Evolutionary conservation across 2,329 filamentous ascomycete species (phyloP).

Genomic region (Metarhizium robertsii): DNA sequence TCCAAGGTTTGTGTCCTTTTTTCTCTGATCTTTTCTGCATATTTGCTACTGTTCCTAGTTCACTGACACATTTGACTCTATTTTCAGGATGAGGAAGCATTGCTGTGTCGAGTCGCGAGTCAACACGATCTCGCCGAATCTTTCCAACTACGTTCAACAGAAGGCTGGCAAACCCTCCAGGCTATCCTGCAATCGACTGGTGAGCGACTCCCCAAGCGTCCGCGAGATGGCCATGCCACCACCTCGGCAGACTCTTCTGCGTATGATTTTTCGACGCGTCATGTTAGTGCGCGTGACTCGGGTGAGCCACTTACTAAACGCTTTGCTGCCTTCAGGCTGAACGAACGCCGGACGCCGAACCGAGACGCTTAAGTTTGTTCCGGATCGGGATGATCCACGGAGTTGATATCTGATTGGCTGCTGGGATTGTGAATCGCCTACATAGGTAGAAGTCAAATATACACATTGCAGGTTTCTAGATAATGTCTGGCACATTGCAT

Average conservation of each 20-base stretch:
- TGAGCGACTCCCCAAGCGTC: slow-evolving; percentile 85
- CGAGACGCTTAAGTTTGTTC: background rate
- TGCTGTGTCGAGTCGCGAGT: slow-evolving; percentile 78
- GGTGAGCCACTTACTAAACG: slow-evolving; percentile 54
- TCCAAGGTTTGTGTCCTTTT: slow-evolving; percentile 57
- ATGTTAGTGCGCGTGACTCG: slow-evolving; percentile 18
- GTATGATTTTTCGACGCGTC: slow-evolving; percentile 7
- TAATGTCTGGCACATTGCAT: too few relatives aligned
- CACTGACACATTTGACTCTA: background rate
- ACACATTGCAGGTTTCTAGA: too few relatives aligned
- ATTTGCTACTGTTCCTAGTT: slow-evolving; percentile 2
- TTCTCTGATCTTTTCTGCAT: slow-evolving; percentile 2
- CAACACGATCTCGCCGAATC: slow-evolving; percentile 72
- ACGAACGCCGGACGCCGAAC: slow-evolving; percentile 23
- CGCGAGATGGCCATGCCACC: slow-evolving; percentile 30
- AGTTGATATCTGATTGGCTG: too few relatives aligned
- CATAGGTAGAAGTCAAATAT: too few relatives aligned
- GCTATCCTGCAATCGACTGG: slow-evolving; percentile 92
- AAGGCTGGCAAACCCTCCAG: slow-evolving; percentile 89
- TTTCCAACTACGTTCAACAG: slow-evolving; percentile 73
- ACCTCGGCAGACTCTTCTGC: slow-evolving; percentile 14
- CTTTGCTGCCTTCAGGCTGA: slow-evolving; percentile 58
- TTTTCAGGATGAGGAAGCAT: slow-evolving; percentile 74
- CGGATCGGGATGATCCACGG: too few relatives aligned
- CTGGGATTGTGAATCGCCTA: too few relatives aligned